Percentiles rank a stretch among this genome's conserved stretches.
Conservation (phyloP, 495 filamentous ascomycete species). For the Neurospora sp. region DNA sequence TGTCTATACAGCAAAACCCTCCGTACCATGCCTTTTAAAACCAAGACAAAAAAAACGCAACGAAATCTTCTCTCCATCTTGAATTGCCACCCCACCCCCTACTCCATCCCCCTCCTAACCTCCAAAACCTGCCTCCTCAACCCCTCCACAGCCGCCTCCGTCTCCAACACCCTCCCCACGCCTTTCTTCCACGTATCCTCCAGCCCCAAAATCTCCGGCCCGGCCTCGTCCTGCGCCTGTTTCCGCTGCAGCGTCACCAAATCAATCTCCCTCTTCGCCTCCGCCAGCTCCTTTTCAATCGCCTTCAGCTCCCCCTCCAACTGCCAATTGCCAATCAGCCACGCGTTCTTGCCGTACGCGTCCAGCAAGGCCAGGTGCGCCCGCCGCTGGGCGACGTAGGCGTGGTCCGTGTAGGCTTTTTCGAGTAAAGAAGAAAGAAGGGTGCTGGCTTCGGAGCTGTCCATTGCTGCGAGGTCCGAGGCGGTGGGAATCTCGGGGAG, state of each 20-base stretch:
- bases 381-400: slow-evolving; percentile 55
- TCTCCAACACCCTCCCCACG: slow-evolving; percentile 61
- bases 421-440: slow-evolving; percentile 18
- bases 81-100: background rate
- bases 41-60: background rate
- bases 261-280: slow-evolving; percentile 54
- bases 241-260: slow-evolving; percentile 60
- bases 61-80: background rate
- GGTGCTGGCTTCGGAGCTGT: slow-evolving; percentile 13
- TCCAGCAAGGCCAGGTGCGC: slow-evolving; percentile 68
- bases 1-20: background rate
- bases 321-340: slow-evolving; percentile 76
- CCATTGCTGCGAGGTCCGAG: slow-evolving; percentile 10
- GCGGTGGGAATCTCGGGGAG: slow-evolving; percentile 21
- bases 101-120: slow-evolving; percentile 14
- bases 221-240: slow-evolving; percentile 55
- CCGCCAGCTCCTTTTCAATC: slow-evolving; percentile 71
- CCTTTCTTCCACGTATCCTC: slow-evolving; percentile 68
- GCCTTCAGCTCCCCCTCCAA: slow-evolving; percentile 59
- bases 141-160: slow-evolving; percentile 63
- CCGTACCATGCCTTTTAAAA: background rate
- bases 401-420: slow-evolving; percentile 52
- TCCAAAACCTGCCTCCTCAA: slow-evolving; percentile 40
- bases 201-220: slow-evolving; percentile 55
- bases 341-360: slow-evolving; percentile 76